Base-by-base conservation (phyloP, 768 basidiomycete genomes). In the Paxillus involutus region DNA sequence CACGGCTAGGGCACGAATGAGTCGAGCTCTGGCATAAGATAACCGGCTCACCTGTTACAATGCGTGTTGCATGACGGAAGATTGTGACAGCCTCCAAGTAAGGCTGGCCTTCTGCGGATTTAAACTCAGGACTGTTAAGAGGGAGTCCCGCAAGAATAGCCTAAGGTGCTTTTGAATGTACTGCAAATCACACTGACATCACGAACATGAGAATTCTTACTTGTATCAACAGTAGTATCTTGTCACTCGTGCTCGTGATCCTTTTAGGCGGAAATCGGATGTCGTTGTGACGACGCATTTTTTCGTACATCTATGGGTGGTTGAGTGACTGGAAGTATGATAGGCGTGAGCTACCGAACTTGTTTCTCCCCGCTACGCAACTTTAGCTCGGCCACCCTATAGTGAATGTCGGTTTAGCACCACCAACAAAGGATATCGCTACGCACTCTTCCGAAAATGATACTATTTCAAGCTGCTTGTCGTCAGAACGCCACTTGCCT, bases 161-260 rank as follows among this genome's bases (percentile, higher is more conserved):
- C 89, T 95, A 55, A 9, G 43, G 24, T 36, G 44, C 49, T 39
- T 64, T 26, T 60, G 52, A 50, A 41, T 43, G 29, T 46, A 17
- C 17, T 17, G 32, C n/a, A 16, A 45, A 26, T 6, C 26, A 6
- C 4, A 26, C 26, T 26, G 8, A 35, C 4, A 21, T 50, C 39
- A 51, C 36, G 26, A 53, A 41, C 4, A 26, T 26, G 5, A 5
- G 11, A 21, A 24, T 36, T 41, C 69, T 52, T 44, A 89, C 89
- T 72, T 96, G 94, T 6, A 93, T 83, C 40, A 94, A 73, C 6
- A 95, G 65, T 66, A 90, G 85, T 10, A 90, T 78, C 67, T 96
- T 96, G 66, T 96, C 91, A 4, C 77, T 69, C 0, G 86, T 79
- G 57, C 79, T 85, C 43, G 87, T 86, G 5, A 87, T 71, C 58